These are phyloP conservation scores for Cladosporium cucumerinum DNA, from an alignment of 2,329 filamentous ascomycete genomes.

Conservation along the genomic window DNA sequence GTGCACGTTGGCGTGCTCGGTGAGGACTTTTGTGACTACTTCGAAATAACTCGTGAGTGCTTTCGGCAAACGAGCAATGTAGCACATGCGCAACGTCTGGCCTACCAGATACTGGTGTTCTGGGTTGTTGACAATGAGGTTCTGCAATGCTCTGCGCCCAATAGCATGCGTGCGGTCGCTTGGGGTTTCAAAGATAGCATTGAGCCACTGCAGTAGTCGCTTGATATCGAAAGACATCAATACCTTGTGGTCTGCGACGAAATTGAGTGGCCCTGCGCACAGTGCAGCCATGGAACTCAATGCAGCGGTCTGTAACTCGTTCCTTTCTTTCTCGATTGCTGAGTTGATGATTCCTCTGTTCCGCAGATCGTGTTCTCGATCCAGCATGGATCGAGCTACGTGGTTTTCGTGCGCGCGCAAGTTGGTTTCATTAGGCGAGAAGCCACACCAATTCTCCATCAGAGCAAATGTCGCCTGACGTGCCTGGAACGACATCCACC, in stretches of 20 bases:
- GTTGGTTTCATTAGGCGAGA: slow-evolving; percentile 83
- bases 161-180: slow-evolving; percentile 92
- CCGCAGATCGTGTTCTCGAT: slow-evolving; percentile 68
- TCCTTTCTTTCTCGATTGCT: slow-evolving; percentile 95
- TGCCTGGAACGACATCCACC: slow-evolving; percentile 97
- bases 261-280: slow-evolving; percentile 76
- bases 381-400: slow-evolving; percentile 80
- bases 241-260: slow-evolving; percentile 84
- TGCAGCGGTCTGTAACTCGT: slow-evolving; percentile 83
- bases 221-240: slow-evolving; percentile 86
- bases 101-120: slow-evolving; percentile 82
- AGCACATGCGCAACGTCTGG: slow-evolving; percentile 88
- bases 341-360: slow-evolving; percentile 78
- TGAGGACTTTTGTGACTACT: slow-evolving; percentile 82
- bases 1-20: slow-evolving; percentile 76
- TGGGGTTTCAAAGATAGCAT: slow-evolving; percentile 85
- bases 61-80: slow-evolving; percentile 68
- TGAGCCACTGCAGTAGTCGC: slow-evolving; percentile 92
- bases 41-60: slow-evolving; percentile 93
- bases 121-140: slow-evolving; percentile 85
- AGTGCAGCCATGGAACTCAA: slow-evolving; percentile 93
- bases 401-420: slow-evolving; percentile 79
- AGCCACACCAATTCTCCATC: slow-evolving; percentile 99
- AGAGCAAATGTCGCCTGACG: slow-evolving; percentile 91
- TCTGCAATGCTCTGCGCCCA: slow-evolving; percentile 81